phyloP scores from a whole-genome alignment of 2,329 filamentous ascomycete species.

The Diaporthe citriasiana region DNA sequence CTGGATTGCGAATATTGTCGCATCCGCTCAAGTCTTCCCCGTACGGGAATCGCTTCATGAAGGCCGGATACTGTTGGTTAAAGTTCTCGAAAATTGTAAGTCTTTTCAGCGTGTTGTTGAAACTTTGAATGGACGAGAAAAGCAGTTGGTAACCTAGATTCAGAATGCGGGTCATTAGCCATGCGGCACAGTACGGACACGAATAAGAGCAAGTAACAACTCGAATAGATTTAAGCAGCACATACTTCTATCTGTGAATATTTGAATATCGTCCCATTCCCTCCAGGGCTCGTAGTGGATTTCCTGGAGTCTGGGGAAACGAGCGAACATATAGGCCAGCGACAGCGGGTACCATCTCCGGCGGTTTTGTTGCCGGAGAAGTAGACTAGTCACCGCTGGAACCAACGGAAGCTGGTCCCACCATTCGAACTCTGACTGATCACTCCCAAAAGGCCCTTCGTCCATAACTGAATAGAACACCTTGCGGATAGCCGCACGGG shows the following conservation, averaged over 20 bases:
- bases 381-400: conserved; percentile 49
- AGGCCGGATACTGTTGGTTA: conserved; percentile 49
- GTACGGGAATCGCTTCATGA: conserved; percentile 41
- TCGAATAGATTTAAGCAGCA: conserved; percentile 40
- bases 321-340: conserved; percentile 50
- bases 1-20: conserved; percentile 44
- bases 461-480: conserved; percentile 46
- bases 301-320: conserved; percentile 51
- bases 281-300: conserved; percentile 53
- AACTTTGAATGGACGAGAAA: conserved; percentile 45
- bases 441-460: conserved; percentile 45
- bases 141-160: conserved; percentile 44
- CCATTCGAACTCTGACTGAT: conserved; percentile 46
- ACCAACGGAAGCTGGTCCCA: conserved; percentile 48
- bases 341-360: conserved; percentile 49
- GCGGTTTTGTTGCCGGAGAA: conserved; percentile 52
- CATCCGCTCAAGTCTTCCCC: conserved; percentile 33
- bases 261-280: conserved; percentile 45
- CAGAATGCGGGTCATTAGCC: conserved; percentile 41
- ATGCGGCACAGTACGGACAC: neutral
- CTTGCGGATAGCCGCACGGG: conserved; percentile 41
- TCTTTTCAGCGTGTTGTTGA: conserved; percentile 44
- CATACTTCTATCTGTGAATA: conserved; percentile 44
- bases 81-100: conserved; percentile 51
- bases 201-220: conserved; percentile 42